A percentile compares a stretch with the other conserved stretches of the same genome.
These are phyloP conservation scores for Rhodosporidiobolus sp. DNA, from an alignment of 768 basidiomycete species.

Conservation along the genomic window DNA sequence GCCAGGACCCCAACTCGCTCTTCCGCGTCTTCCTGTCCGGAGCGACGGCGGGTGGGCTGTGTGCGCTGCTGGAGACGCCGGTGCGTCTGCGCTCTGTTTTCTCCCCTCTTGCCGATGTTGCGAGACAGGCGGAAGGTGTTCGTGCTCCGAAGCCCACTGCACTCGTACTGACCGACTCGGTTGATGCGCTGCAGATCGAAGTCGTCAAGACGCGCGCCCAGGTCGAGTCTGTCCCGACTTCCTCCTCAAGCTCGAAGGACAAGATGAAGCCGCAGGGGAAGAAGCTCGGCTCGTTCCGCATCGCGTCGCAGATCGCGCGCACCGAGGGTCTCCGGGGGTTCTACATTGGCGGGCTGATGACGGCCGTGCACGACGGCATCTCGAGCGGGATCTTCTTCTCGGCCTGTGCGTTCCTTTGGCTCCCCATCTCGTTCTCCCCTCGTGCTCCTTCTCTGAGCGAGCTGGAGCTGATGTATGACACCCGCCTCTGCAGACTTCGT, in stretches of 20 bases:
- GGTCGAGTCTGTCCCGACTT: constrained; percentile 22
- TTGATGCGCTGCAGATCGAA: constrained; percentile 41
- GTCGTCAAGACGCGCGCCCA: constrained; percentile 42
- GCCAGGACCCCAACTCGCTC: constrained; percentile 33
- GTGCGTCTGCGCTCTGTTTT: constrained; percentile 4
- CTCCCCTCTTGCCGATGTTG: background rate
- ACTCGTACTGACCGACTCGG: too few relatives aligned
- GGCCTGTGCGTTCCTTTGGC: constrained; percentile 13
- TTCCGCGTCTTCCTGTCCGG: constrained; percentile 25
- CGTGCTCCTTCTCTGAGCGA: too few relatives aligned
- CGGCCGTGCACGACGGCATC: constrained; percentile 31
- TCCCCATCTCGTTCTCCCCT: background rate
- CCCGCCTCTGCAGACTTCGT: constrained; percentile 23
- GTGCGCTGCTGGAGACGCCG: constrained; percentile 37
- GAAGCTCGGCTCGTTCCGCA: constrained; percentile 38
- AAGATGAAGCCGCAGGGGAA: too few relatives aligned
- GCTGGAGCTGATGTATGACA: too few relatives aligned
- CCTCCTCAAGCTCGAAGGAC: too few relatives aligned
- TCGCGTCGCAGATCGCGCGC: constrained; percentile 30
- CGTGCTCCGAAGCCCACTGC: too few relatives aligned
- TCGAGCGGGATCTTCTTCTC: constrained; percentile 34
- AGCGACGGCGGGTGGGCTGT: constrained; percentile 29
- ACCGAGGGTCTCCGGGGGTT: constrained; percentile 38
- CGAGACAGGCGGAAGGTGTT: too few relatives aligned
- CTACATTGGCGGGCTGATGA: constrained; percentile 41